Conservation (phyloP, 306 rosid genomes). For the Quercus gilva region DNA sequence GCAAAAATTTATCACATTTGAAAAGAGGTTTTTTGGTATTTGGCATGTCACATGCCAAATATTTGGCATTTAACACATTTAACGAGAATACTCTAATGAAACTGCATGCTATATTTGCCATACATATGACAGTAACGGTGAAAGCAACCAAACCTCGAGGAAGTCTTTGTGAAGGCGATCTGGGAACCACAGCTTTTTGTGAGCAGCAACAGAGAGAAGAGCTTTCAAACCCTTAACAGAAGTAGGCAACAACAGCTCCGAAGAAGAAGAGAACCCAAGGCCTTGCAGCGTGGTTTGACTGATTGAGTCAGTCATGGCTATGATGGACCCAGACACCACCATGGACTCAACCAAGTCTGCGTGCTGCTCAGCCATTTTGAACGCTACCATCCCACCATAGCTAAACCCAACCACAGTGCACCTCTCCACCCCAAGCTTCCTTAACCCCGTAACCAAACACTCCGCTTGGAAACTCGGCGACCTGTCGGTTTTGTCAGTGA, state of each 20-base stretch:
- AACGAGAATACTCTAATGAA: not conserved
- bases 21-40: accelerated
- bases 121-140: not conserved
- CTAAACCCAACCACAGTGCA: conserved; percentile 73
- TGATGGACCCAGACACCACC: conserved; percentile 51
- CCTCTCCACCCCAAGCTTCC: conserved; percentile 67
- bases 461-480: conserved; percentile 71
- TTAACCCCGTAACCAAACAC: conserved; percentile 54
- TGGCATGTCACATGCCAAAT: accelerated
- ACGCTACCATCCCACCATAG: conserved; percentile 83
- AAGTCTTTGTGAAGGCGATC: conserved; percentile 48
- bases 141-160: conserved; percentile 48
- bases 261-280: conserved; percentile 51
- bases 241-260: conserved; percentile 64
- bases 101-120: not conserved
- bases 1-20: too few relatives aligned
- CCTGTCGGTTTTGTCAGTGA: conserved; percentile 46
- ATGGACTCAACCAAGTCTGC: conserved; percentile 51
- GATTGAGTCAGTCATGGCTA: conserved; percentile 44
- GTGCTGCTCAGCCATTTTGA: conserved; percentile 57
- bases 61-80: accelerated
- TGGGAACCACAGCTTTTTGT: conserved; percentile 58
- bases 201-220: conserved; percentile 48
- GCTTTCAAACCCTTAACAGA: conserved; percentile 47
- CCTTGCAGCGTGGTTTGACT: conserved; percentile 21